Evolutionary conservation across 805 yeast species (phyloP).

Genomic region (Candida tibetensis): DNA sequence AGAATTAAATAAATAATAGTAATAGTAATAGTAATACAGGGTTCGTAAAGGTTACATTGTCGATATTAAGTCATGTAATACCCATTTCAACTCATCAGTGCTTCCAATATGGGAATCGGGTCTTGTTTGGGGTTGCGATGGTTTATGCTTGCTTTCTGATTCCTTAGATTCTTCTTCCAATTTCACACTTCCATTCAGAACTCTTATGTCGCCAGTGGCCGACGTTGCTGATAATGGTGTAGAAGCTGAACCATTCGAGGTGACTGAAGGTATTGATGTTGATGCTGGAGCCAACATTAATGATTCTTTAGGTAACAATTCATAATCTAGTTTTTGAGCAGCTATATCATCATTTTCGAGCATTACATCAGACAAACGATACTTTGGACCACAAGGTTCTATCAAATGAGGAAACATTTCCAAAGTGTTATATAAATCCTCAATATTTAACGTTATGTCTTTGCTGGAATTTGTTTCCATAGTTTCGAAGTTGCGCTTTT

Average conservation of each 20-base stretch:
- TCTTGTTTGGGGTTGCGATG: constrained; percentile 8
- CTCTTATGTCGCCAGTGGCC: not conserved
- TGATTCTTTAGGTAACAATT: constrained; percentile 23
- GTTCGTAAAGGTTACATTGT: constrained; percentile 21
- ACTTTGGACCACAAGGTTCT: constrained; percentile 63
- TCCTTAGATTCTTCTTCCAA: constrained; percentile 5
- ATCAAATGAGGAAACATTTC: constrained; percentile 63
- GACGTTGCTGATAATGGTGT: constrained; percentile 4
- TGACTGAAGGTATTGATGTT: constrained; percentile 7
- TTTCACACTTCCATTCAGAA: constrained; percentile 2
- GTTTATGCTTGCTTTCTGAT: constrained; percentile 1
- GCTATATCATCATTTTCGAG: constrained; percentile 13
- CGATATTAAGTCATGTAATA: constrained; percentile 63
- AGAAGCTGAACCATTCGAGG: constrained; percentile 4
- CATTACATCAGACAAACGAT: constrained; percentile 43
- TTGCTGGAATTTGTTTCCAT: constrained; percentile 10
- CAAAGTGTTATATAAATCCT: constrained; percentile 65
- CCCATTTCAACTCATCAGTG: constrained; percentile 68
- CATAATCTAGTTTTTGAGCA: constrained; percentile 20
- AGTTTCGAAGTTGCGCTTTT: constrained; percentile 20
- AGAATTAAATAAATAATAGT: constrained; percentile 3
- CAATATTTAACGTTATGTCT: constrained; percentile 52
- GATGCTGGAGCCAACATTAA: constrained; percentile 6
- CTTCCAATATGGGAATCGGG: constrained; percentile 48
- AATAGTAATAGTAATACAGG: constrained; percentile 4